Evolutionary conservation across 768 basidiomycete genomes (phyloP), one percentile per base, ranked within the genome.

Genomic region (Mycena sanguinolenta): DNA sequence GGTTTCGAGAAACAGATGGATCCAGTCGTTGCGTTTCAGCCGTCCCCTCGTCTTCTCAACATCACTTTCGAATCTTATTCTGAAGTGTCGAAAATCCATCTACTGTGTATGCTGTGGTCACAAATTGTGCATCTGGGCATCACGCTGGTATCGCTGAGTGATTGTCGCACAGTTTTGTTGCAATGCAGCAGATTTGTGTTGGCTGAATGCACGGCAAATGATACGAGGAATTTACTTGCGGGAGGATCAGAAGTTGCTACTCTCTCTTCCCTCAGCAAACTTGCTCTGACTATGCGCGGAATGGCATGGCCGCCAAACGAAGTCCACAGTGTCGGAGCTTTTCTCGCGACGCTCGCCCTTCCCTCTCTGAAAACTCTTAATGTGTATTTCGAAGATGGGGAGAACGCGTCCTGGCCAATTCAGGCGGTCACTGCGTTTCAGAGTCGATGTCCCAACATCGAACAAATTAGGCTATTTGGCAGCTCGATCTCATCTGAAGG

Each of bases 141-240:
- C 10, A 2, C 4, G 4, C 60, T 63, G 8, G n/a, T 21, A 0
- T 68, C 60, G 23, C 53, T 62, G n/a, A 55, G 60, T 16, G 46
- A 27, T 2, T 68, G 60, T 32, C 59, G 67, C 10, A 7, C 23
- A 10, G 44, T 49, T 13, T 42, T 68, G 32, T 25, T 68, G n/a
- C 67, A 62, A 32, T 62, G 67, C 46, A 49, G 7, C 44, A 63
- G 42, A 50, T 36, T 68, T 36, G n/a, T 49, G 5, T 55, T n/a
- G 6, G 67, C 60, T 25, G 27, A 6, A 17, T 23, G 62, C 4
- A 3, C 14, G 7, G 63, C 61, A 21, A 63, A 34, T 25, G 10
- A 28, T 8, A n/a, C 44, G 1, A 63, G 67, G 60, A 61, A 62
- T 3, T 10, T n/a, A 1, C 52, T 3, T 7, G 34, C 54, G 25